Percentiles rank a stretch among this genome's conserved stretches.
Conservation (phyloP, 2,329 filamentous ascomycete species). For the Beauveria rudraprayagi region DNA sequence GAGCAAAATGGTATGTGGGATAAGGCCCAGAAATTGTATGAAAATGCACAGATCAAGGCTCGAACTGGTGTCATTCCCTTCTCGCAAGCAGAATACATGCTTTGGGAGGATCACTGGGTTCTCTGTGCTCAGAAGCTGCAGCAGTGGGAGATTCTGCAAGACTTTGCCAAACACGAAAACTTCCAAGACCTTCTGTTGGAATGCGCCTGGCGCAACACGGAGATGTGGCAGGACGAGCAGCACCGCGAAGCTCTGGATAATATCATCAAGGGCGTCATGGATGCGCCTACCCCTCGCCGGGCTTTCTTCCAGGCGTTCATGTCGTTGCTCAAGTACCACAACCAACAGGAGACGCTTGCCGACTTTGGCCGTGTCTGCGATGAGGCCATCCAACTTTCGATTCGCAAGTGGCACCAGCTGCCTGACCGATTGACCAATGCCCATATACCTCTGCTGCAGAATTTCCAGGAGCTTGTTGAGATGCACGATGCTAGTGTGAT, state of each 20-base stretch:
- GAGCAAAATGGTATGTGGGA: slow-evolving; percentile 99
- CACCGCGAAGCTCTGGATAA: slow-evolving; percentile 85
- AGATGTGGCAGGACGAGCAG: slow-evolving; percentile 84
- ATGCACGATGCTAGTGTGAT: slow-evolving; percentile 96
- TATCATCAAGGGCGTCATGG: slow-evolving; percentile 94
- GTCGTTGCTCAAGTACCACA: slow-evolving; percentile 87
- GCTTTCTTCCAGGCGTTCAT: slow-evolving; percentile 99
- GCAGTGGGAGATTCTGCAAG: slow-evolving; percentile 96
- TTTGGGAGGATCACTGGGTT: slow-evolving; percentile 99
- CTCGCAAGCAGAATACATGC: slow-evolving; percentile 93
- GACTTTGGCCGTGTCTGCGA: slow-evolving; percentile 91
- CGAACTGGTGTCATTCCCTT: slow-evolving; percentile 93
- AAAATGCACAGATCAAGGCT: slow-evolving; percentile 93
- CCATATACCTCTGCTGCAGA: slow-evolving; percentile 88
- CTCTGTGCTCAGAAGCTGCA: slow-evolving; percentile 96
- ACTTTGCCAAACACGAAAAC: slow-evolving; percentile 98
- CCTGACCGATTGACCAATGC: slow-evolving; percentile 88
- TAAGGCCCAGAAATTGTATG: slow-evolving; percentile 94
- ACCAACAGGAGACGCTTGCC: slow-evolving; percentile 67
- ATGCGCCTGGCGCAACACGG: slow-evolving; percentile 89
- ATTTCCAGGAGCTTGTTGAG: slow-evolving; percentile 97
- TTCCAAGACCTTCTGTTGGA: slow-evolving; percentile 93
- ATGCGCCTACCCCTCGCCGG: slow-evolving; percentile 86
- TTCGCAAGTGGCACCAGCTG: slow-evolving; percentile 98
- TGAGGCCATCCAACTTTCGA: slow-evolving; percentile 93